Evolutionary conservation across 2,329 filamentous ascomycete species (phyloP), one percentile per base, ranked within the genome.

Genomic region (Paecilomyces dactylethromorphus): DNA sequence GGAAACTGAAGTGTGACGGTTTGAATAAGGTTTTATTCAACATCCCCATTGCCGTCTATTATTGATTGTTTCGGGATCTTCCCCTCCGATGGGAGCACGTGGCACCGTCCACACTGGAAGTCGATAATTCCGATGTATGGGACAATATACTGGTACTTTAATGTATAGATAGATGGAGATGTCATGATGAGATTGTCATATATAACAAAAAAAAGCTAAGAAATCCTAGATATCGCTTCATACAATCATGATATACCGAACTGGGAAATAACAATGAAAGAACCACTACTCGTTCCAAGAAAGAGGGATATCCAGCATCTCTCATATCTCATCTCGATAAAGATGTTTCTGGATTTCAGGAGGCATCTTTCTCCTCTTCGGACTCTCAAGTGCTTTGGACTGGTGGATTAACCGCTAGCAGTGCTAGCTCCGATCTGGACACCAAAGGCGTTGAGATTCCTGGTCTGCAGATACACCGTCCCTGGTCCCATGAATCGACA

Each of bases 401-500:
- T 3, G 2, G 3, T 6, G 2, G 2, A 2, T 65, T 51, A 67
- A 7, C 59, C 64, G 61, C 62, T 68, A 1, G 73, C 68, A 4
- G 72, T 71, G 62, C 78, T 74, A 0, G 75, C 69, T 18, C 76
- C 69, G 64, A 87, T 71, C 74, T 83, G 86, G 13, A 73, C 68
- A 1, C 78, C 79, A 68, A 88, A 87, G 0, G 81, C 80, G 11
- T 85, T 84, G 56, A 91, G 82, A 70, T 97, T 97, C 62, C 94
- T 84, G 1, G 94, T 97, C 76, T 99, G 94, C 67, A 97, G 82
- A 69, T 92, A 97, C 0, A 99, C 84, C 0, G 91, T 95, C 0
- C 94, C 94, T 0, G 94, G 94, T 50, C 83, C 92, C 0, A 88
- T 91, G 65, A 97, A 97, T 71, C 92, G 96, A 80, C 94, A 99